Evolutionary conservation across 2,329 filamentous ascomycete species (phyloP).

Genomic region (Diaporthe sp.): DNA sequence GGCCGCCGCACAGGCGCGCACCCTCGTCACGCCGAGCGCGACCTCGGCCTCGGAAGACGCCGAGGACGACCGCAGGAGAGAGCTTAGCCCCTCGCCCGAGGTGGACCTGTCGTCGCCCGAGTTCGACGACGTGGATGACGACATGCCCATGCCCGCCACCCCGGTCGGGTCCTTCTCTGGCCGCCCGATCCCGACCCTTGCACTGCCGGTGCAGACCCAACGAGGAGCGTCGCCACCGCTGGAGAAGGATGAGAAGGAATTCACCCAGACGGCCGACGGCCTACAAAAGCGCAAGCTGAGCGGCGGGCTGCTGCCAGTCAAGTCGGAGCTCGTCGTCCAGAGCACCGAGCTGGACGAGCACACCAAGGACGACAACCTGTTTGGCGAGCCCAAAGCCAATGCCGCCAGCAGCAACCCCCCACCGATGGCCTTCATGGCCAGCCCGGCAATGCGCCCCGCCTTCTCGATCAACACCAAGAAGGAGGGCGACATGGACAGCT

Average conservation of each 20-base stretch:
- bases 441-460: constrained; percentile 65
- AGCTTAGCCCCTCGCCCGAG: constrained; percentile 91
- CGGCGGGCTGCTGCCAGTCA: constrained; percentile 50
- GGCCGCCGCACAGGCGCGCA: constrained; percentile 60
- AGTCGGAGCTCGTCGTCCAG: constrained; percentile 46
- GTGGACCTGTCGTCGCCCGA: constrained; percentile 90
- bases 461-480: constrained; percentile 55
- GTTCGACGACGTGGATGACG: constrained; percentile 79
- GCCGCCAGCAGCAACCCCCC: constrained; percentile 41
- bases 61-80: constrained; percentile 71
- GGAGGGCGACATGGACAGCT: constrained; percentile 53
- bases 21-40: constrained; percentile 80
- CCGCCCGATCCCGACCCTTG: constrained; percentile 39
- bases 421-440: constrained; percentile 59
- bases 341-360: constrained; percentile 53
- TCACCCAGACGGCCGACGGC: constrained; percentile 92
- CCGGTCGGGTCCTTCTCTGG: constrained; percentile 73
- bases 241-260: constrained; percentile 95
- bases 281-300: constrained; percentile 75
- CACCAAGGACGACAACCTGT: constrained; percentile 62
- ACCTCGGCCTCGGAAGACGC: constrained; percentile 77
- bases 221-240: constrained; percentile 87
- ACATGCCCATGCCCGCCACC: constrained; percentile 67
- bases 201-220: constrained; percentile 64
- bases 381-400: constrained; percentile 53